Evolutionary conservation across 495 filamentous ascomycete species (phyloP).

Genomic region (Penicillium bialowiezense): DNA sequence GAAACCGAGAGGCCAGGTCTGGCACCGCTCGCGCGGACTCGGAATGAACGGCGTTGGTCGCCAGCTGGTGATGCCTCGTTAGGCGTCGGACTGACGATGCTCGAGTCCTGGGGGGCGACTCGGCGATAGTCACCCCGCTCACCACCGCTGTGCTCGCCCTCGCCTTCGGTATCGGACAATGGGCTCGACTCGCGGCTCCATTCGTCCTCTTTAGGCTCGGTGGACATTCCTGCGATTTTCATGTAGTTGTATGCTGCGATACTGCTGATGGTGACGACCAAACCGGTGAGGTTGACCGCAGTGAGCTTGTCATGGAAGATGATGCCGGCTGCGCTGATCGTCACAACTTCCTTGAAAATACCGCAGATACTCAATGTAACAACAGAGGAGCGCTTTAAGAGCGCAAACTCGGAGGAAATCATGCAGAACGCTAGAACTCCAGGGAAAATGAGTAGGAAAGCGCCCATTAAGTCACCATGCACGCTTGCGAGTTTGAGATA

Average conservation of each 20-base stretch:
- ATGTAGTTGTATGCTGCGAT: slow-evolving; percentile 93
- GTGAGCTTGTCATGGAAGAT: slow-evolving; percentile 91
- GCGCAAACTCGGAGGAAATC: slow-evolving; percentile 93
- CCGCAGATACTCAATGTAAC: slow-evolving; percentile 96
- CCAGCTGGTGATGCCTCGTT: slow-evolving; percentile 27
- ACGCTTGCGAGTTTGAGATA: slow-evolving; percentile 58
- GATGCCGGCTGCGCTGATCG: slow-evolving; percentile 82
- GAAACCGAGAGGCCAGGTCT: slow-evolving; percentile 32
- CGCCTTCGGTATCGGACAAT: slow-evolving; percentile 30
- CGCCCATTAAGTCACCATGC: slow-evolving; percentile 58
- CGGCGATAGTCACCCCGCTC: slow-evolving; percentile 28
- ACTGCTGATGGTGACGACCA: slow-evolving; percentile 82
- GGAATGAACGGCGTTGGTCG: slow-evolving; percentile 35
- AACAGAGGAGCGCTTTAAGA: slow-evolving; percentile 91
- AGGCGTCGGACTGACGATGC: slow-evolving; percentile 17
- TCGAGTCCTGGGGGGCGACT: slow-evolving; percentile 26
- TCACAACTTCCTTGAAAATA: slow-evolving; percentile 99
- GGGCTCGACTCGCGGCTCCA: slow-evolving; percentile 31
- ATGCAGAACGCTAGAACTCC: slow-evolving; percentile 92
- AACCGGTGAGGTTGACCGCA: slow-evolving; percentile 79
- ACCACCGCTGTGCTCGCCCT: slow-evolving; percentile 21
- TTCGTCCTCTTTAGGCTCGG: slow-evolving; percentile 49
- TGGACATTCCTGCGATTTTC: slow-evolving; percentile 86
- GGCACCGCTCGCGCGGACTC: slow-evolving; percentile 35
- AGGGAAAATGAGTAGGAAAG: slow-evolving; percentile 77